Evolutionary conservation across 768 basidiomycete genomes (phyloP).

Genomic region (Candolleomyces aberdarensis): DNA sequence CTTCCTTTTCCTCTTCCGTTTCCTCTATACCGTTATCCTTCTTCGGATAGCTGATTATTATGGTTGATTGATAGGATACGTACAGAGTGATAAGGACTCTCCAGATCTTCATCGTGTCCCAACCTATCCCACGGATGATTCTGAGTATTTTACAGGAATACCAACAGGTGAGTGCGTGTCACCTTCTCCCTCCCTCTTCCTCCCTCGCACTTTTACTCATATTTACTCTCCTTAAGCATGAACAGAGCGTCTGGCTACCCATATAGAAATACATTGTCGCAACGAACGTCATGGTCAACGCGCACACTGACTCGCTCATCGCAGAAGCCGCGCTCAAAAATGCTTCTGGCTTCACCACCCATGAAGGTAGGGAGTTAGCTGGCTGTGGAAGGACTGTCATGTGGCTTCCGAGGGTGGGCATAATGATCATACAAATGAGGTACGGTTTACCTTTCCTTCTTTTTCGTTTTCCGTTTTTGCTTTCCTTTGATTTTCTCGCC

Average conservation of each 20-base stretch:
- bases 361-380: conserved; percentile 49
- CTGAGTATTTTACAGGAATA: conserved; percentile 79
- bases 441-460: no score
- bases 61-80: conserved; percentile 50
- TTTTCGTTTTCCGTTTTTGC: no score
- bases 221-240: conserved; percentile 7
- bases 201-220: no score
- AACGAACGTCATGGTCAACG: conserved; percentile 85
- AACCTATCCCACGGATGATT: conserved; percentile 73
- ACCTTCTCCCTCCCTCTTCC: not conserved
- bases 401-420: conserved; percentile 40
- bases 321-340: no score
- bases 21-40: conserved; percentile 29
- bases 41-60: no score
- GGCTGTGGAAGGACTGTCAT: conserved; percentile 71
- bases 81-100: conserved; percentile 79
- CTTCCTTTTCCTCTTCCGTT: conserved; percentile 20
- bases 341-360: conserved; percentile 44
- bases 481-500: no score
- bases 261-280: conserved; percentile 92
- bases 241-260: conserved; percentile 76
- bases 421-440: no score
- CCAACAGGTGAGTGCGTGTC: no score
- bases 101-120: conserved; percentile 73
- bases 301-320: conserved; percentile 81